These are phyloP conservation scores for Lepidium africanum DNA, from an alignment of 345 rosid species.

Conservation along the genomic window DNA sequence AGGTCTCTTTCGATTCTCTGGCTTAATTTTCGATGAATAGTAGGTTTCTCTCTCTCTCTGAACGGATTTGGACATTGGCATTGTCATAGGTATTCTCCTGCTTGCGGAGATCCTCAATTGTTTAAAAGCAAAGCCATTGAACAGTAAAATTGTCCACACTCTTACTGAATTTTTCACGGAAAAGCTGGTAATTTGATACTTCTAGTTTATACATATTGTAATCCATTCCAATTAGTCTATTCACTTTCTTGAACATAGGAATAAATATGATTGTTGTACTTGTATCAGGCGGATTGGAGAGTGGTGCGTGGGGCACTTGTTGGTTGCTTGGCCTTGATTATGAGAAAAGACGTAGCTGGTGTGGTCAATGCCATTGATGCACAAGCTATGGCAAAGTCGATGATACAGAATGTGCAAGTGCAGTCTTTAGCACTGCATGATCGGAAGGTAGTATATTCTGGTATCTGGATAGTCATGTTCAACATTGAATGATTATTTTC, in stretches of 20 bases:
- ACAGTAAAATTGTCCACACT: slow-evolving; percentile 44
- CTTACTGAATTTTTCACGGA: slow-evolving; percentile 59
- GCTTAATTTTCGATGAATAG: neutral
- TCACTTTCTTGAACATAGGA: neutral
- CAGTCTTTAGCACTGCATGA: slow-evolving; percentile 71
- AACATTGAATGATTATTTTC: neutral
- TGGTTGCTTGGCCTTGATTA: slow-evolving; percentile 80
- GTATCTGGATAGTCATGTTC: neutral
- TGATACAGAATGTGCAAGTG: slow-evolving; percentile 50
- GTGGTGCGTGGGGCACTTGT: slow-evolving; percentile 77
- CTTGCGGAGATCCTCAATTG: slow-evolving; percentile 57
- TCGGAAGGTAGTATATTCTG: slow-evolving; percentile 50
- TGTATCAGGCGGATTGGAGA: slow-evolving; percentile 91
- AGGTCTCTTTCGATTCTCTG: slow-evolving; percentile 37
- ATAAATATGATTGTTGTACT: neutral
- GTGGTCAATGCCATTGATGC: slow-evolving; percentile 47
- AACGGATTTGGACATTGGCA: neutral
- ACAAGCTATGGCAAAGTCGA: slow-evolving; percentile 49
- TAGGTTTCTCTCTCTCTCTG: neutral
- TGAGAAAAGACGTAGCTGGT: slow-evolving; percentile 49
- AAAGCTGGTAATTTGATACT: slow-evolving; percentile 53
- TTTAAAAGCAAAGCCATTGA: slow-evolving; percentile 55
- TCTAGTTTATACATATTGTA: neutral
- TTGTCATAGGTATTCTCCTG: slow-evolving; percentile 60
- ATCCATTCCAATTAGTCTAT: neutral